These are phyloP conservation scores for Piloderma croceum DNA, from an alignment of 768 basidiomycete genomes.

Conservation along the genomic window DNA sequence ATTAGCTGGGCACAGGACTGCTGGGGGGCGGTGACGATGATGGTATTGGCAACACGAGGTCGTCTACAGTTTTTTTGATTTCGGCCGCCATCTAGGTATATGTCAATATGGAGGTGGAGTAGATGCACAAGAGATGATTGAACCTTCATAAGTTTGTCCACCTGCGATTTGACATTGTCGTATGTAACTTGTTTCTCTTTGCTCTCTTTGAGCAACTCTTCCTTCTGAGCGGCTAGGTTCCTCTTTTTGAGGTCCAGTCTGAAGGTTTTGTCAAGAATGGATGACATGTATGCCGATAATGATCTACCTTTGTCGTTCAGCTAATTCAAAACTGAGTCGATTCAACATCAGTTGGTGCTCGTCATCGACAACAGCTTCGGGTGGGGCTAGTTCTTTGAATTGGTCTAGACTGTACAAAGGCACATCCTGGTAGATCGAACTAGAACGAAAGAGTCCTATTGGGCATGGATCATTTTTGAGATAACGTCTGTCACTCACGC, in stretches of 20 bases:
- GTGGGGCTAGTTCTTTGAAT: conserved; percentile 64
- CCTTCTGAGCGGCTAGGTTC: conserved; percentile 64
- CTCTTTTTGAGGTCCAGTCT: conserved; percentile 70
- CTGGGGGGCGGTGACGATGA: too few species aligned
- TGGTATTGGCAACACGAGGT: conserved; percentile 48
- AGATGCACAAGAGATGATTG: background rate
- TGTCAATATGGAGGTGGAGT: conserved; percentile 8
- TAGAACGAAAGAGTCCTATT: too few species aligned
- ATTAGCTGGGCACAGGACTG: too few species aligned
- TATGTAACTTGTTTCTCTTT: conserved; percentile 65
- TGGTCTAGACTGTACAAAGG: conserved; percentile 67
- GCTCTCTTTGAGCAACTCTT: conserved; percentile 76
- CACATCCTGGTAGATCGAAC: conserved; percentile 86
- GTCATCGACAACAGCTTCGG: conserved; percentile 58
- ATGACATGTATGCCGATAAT: conserved; percentile 4
- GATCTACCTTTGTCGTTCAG: conserved; percentile 77
- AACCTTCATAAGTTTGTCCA: conserved; percentile 75
- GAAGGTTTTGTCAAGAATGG: conserved; percentile 5
- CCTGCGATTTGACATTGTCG: conserved; percentile 74
- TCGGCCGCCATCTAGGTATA: conserved; percentile 56
- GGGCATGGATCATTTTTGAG: conserved; percentile 2
- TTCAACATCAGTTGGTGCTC: conserved; percentile 85
- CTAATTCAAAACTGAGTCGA: conserved; percentile 80
- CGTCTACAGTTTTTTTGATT: conserved; percentile 70
- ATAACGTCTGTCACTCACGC: conserved; percentile 41